These are phyloP conservation scores for Rosa chinensis DNA, from an alignment of 306 rosid genomes.

Conservation along the genomic window DNA sequence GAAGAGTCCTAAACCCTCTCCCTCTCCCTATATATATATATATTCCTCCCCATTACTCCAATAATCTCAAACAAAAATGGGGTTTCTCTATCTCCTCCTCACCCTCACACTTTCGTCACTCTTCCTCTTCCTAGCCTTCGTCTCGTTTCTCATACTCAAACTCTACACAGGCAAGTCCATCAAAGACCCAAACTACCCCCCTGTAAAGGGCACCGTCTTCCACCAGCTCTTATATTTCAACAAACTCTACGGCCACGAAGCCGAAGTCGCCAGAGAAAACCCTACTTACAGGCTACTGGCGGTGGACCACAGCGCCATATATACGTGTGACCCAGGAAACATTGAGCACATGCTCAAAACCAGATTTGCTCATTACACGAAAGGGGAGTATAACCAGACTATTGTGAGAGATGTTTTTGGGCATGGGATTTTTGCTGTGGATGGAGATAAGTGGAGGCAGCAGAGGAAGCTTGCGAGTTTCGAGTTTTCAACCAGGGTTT, in stretches of 20 bases:
- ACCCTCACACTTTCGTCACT: conserved; percentile 27
- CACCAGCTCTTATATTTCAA: conserved; percentile 42
- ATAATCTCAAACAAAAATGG: conserved; percentile 28
- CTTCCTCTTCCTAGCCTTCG: conserved; percentile 17
- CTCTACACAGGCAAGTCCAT: conserved; percentile 52
- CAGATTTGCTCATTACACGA: conserved; percentile 46
- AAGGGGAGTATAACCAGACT: conserved; percentile 42
- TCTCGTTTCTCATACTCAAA: conserved; percentile 31
- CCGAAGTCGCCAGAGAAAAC: conserved; percentile 36
- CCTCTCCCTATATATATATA: not conserved
- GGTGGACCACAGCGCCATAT: conserved; percentile 36
- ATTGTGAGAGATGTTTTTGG: conserved; percentile 49
- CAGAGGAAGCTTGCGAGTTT: conserved; percentile 70
- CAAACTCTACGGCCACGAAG: conserved; percentile 40
- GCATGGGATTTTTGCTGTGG: conserved; percentile 65
- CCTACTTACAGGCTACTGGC: conserved; percentile 52
- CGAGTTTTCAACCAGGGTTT: conserved; percentile 69
- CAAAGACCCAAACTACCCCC: conserved; percentile 48
- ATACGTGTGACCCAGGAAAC: conserved; percentile 48
- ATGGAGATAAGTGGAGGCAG: conserved; percentile 67
- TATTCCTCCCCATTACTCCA: not conserved
- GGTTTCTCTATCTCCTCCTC: conserved; percentile 26
- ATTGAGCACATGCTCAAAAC: conserved; percentile 54
- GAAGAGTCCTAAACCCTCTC: not conserved
- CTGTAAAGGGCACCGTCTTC: conserved; percentile 59